These are phyloP conservation scores for Escallonia herrerae DNA, from an alignment of 129 eudicot genomes.

Conservation along the genomic window DNA sequence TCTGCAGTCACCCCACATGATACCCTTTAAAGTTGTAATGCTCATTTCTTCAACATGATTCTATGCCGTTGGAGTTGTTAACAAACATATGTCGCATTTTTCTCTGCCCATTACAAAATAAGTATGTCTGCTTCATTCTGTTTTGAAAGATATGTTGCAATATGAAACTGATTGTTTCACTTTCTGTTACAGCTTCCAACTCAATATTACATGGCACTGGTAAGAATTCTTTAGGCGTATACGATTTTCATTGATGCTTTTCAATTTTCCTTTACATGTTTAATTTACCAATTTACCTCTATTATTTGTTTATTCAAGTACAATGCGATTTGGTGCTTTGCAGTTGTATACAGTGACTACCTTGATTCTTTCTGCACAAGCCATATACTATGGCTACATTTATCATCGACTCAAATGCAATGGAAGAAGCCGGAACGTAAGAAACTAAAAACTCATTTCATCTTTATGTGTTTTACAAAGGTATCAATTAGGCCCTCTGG, in stretches of 20 bases:
- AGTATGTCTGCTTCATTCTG: no score
- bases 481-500: no score
- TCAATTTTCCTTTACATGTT: background rate
- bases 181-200: constrained; percentile 34
- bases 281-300: background rate
- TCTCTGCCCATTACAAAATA: no score
- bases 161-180: background rate
- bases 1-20: no score
- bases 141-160: no score
- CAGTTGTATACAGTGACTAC: constrained; percentile 38
- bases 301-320: no score
- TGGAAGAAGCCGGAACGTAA: constrained; percentile 11
- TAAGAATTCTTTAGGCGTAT: constrained; percentile 6
- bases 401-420: constrained; percentile 20
- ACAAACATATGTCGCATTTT: no score
- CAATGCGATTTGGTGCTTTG: background rate
- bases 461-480: no score
- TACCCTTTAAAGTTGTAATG: no score
- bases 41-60: no score
- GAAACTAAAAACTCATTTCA: background rate
- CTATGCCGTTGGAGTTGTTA: no score
- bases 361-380: constrained; percentile 20
- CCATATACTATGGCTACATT: constrained; percentile 29
- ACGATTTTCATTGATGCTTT: no score
- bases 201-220: constrained; percentile 32